These are phyloP conservation scores for Xylaria sp. DNA, from an alignment of 2,329 filamentous ascomycete genomes.

Conservation along the genomic window DNA sequence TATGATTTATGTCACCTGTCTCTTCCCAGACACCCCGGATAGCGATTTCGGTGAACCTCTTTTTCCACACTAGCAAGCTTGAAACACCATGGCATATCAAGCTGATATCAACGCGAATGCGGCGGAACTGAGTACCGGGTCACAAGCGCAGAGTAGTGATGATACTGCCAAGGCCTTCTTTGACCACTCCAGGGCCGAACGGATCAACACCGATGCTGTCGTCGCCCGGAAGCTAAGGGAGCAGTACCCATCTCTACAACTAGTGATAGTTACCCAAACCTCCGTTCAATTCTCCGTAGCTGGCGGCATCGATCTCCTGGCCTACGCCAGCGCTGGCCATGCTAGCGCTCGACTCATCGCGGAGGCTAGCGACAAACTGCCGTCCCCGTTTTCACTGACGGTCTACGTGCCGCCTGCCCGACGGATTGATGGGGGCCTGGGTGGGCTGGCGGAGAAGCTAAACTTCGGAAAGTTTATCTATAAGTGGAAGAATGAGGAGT, in stretches of 20 bases:
- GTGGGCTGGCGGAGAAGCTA: slow-evolving; percentile 38
- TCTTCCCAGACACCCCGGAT: background rate
- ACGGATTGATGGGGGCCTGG: slow-evolving; percentile 44
- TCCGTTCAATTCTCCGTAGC: no score
- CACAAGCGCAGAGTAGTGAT: background rate
- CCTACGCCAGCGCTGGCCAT: slow-evolving; percentile 46
- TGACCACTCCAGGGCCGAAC: slow-evolving; percentile 44
- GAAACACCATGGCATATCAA: background rate
- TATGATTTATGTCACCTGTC: background rate
- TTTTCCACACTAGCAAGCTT: background rate
- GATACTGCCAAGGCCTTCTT: slow-evolving; percentile 38
- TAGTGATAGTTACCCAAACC: slow-evolving; percentile 43
- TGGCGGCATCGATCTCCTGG: slow-evolving; percentile 42
- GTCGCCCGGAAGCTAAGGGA: slow-evolving; percentile 44
- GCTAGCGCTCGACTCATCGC: slow-evolving; percentile 39
- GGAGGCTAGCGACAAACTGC: slow-evolving; percentile 31
- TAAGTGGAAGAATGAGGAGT: slow-evolving; percentile 45
- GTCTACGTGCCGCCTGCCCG: slow-evolving; percentile 44
- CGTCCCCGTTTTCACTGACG: slow-evolving; percentile 43
- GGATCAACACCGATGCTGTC: slow-evolving; percentile 47
- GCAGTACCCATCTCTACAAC: slow-evolving; percentile 47
- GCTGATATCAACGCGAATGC: background rate
- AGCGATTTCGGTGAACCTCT: background rate
- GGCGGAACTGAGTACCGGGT: background rate
- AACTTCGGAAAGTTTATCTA: slow-evolving; percentile 48